phyloP scores from a whole-genome alignment of 2,329 filamentous ascomycete genomes.

The Penicillium olsonii region DNA sequence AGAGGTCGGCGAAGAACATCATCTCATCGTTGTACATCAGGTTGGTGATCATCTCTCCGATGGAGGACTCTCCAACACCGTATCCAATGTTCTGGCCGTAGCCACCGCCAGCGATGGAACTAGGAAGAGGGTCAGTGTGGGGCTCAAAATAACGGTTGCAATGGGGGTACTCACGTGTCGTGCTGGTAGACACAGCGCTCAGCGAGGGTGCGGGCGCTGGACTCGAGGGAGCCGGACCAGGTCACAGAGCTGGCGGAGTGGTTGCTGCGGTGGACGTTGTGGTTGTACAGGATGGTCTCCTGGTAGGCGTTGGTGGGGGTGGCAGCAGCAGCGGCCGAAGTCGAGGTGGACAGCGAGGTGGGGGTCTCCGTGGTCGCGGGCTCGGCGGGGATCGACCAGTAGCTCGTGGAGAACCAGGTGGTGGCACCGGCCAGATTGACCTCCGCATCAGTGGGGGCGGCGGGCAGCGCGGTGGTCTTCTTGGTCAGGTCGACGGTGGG shows the following conservation, averaged over 20 bases:
- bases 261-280: slow-evolving; percentile 85
- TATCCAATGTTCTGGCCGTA: slow-evolving; percentile 95
- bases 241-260: slow-evolving; percentile 67
- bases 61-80: slow-evolving; percentile 56
- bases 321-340: slow-evolving; percentile 44
- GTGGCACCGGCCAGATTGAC: slow-evolving; percentile 12
- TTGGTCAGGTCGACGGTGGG: slow-evolving; percentile 14
- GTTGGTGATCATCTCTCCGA: slow-evolving; percentile 71
- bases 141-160: slow-evolving; percentile 25
- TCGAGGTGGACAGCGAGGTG: slow-evolving; percentile 30
- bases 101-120: slow-evolving; percentile 57
- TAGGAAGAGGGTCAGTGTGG: slow-evolving; percentile 14
- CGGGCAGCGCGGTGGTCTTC: slow-evolving; percentile 16
- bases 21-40: slow-evolving; percentile 89
- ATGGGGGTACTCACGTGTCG: slow-evolving; percentile 64
- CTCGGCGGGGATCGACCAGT: slow-evolving; percentile 18
- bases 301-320: slow-evolving; percentile 36
- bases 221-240: slow-evolving; percentile 67
- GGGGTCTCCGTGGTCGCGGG: slow-evolving; percentile 47
- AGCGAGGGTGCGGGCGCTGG: slow-evolving; percentile 66
- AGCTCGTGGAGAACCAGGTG: slow-evolving; percentile 13
- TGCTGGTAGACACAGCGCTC: slow-evolving; percentile 71
- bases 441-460: slow-evolving; percentile 3
- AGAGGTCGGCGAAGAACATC: slow-evolving; percentile 56
- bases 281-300: slow-evolving; percentile 60